Conservation (phyloP, 345 rosid species). For the Euphorbia tirucalli region DNA sequence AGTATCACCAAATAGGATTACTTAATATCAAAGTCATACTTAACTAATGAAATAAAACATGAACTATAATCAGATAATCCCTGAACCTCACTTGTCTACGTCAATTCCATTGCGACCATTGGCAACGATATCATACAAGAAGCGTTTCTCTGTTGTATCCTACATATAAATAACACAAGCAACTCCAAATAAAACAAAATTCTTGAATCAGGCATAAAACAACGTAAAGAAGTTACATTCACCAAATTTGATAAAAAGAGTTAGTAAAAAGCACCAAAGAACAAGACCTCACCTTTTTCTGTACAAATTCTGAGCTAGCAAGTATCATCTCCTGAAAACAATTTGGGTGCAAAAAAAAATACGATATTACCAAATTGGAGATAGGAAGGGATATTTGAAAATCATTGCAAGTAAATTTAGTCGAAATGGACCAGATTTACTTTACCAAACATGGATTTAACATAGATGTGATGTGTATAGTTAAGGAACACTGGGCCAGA, state of each 20-base stretch:
- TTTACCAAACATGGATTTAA: background rate
- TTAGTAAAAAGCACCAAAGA: conserved; percentile 1
- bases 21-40: conserved; percentile 2
- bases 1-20: background rate
- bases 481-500: background rate
- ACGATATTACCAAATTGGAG: background rate
- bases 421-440: background rate
- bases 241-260: conserved; percentile 13
- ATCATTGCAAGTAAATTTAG: background rate
- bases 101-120: conserved; percentile 97
- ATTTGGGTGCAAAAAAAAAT: background rate
- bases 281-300: conserved; percentile 47
- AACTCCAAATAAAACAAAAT: conserved; percentile 9
- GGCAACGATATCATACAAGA: conserved; percentile 94
- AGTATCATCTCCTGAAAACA: conserved; percentile 80
- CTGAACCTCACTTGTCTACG: conserved; percentile 64
- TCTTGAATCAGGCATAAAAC: conserved; percentile 8
- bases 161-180: conserved; percentile 24
- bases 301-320: conserved; percentile 62
- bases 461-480: background rate
- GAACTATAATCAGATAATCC: conserved; percentile 10
- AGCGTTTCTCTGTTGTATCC: conserved; percentile 61
- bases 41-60: background rate
- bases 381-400: background rate
- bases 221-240: conserved; percentile 13